A percentile compares a stretch with the other conserved stretches of the same genome.
Conservation (phyloP, 352 stramenopile species). For the Labyrinthula sp. region DNA sequence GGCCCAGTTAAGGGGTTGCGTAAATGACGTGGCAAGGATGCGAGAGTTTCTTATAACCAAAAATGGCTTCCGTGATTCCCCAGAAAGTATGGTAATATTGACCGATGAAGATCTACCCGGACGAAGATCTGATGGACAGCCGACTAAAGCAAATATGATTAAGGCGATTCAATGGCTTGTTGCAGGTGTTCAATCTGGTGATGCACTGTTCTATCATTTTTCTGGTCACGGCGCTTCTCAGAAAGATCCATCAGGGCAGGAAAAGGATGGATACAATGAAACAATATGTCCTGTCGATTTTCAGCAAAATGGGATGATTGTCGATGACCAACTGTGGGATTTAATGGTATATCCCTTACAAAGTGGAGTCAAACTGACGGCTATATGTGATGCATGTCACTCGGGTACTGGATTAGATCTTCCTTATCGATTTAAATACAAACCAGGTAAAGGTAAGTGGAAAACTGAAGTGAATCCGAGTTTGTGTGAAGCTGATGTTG, state of each 20-base stretch:
- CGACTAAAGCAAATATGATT: conserved; percentile 26
- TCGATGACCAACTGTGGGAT: conserved; percentile 22
- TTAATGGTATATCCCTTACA: conserved; percentile 18
- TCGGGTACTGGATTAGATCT: conserved; percentile 5
- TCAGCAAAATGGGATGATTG: conserved; percentile 12
- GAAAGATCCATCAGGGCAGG: conserved; percentile 13
- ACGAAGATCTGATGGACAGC: conserved; percentile 32
- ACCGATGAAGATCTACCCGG: no score
- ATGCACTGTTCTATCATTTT: conserved; percentile 34
- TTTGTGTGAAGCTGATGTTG: no score
- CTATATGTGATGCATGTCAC: conserved; percentile 23
- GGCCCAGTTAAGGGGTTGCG: conserved; percentile 26
- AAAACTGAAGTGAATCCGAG: no score
- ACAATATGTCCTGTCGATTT: conserved; percentile 28
- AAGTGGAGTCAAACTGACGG: conserved; percentile 6
- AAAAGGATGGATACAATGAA: conserved; percentile 18
- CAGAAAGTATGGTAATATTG: conserved; percentile 32
- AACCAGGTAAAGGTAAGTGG: no score
- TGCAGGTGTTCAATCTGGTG: conserved; percentile 17
- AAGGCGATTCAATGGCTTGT: conserved; percentile 30
- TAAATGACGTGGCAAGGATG: conserved; percentile 30
- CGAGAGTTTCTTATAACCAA: conserved; percentile 13
- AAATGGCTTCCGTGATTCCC: conserved; percentile 24
- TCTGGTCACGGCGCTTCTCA: conserved; percentile 28
- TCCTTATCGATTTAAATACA: no score